Base-by-base conservation (phyloP, 2,329 filamentous ascomycete species). In the Elsinoe perseae region DNA sequence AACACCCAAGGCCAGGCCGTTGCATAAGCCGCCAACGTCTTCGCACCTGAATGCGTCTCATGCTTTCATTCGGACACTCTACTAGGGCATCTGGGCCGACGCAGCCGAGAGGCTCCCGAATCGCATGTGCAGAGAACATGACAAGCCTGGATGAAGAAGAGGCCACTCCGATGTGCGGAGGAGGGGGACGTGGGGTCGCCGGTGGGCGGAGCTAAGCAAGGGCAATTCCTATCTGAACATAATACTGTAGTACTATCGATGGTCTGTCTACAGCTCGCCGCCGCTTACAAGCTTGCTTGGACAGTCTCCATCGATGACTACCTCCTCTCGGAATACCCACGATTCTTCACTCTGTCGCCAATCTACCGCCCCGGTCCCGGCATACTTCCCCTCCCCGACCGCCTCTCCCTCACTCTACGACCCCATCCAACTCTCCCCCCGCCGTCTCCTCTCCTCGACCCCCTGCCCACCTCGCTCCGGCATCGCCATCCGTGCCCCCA, bases 401-500 rank as follows among this genome's bases (percentile, higher is more conserved):
- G 66, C 70, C 2, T 68, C 68, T 12, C 64, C 57, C 32, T 60
- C 57, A 2, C 64, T 71, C 8, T 71, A 70, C 62, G 21, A 50
- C 0, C 58, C 53, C 3, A 60, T 72, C 6, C 58, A 63, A 27
- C 4, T 25, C 43, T 42, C 56, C 59, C 46, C 60, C 10, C 53
- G 53, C 38, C 53, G 53, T 21, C 53, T 56, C 18, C 40, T 68
- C 7, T 36, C 61, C 5, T 63, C 61, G 6, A 65, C 67, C 61
- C 80, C 79, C 1, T 74, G 93, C 25, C 84, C 86, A 0, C 86
- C 89, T 27, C 82, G 88, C 30, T 87, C 84, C 1, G 89, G 85
- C 1, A 77, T 76, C 58, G 87, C 88, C 1, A 93, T 86, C 85
- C 76, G 79, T 48, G 87, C 86, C 0, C 78, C 81, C 0, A 80